These are phyloP conservation scores for Flagelloscypha sp. DNA, from an alignment of 768 basidiomycete genomes.

Conservation along the genomic window DNA sequence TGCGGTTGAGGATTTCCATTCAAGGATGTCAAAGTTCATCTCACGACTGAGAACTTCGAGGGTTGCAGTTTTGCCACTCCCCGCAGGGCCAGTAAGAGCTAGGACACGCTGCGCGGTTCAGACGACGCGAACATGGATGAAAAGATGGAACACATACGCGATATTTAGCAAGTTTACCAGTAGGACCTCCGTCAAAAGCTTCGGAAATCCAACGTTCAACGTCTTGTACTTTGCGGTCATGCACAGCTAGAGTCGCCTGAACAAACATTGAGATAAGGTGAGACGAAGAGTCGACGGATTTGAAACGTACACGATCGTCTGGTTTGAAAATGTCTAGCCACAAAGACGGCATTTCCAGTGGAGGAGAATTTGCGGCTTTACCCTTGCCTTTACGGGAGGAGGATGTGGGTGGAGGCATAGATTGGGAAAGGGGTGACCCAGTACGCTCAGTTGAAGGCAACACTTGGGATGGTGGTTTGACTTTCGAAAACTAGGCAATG, in stretches of 20 bases:
- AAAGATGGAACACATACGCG: slow-evolving; percentile 40
- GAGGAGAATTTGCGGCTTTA: slow-evolving; percentile 1
- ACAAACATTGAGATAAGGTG: slow-evolving; percentile 2
- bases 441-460: background rate
- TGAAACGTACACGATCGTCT: slow-evolving; percentile 35
- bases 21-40: slow-evolving; percentile 70
- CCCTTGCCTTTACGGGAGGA: slow-evolving; percentile 13
- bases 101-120: slow-evolving; percentile 58
- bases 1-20: slow-evolving; percentile 72
- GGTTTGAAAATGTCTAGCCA: slow-evolving; percentile 66
- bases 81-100: slow-evolving; percentile 80
- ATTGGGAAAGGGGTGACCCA: slow-evolving; percentile 4
- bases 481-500: slow-evolving; percentile 12
- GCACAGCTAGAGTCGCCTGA: slow-evolving; percentile 70
- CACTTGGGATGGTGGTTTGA: slow-evolving; percentile 1
- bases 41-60: slow-evolving; percentile 68
- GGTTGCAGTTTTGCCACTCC: slow-evolving; percentile 85
- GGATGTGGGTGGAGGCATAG: slow-evolving; percentile 3
- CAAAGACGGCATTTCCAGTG: slow-evolving; percentile 1
- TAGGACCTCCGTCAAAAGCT: slow-evolving; percentile 60
- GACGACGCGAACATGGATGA: background rate
- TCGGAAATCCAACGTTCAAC: slow-evolving; percentile 69
- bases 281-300: background rate
- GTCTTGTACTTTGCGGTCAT: slow-evolving; percentile 71
- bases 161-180: slow-evolving; percentile 60